These are phyloP conservation scores for Combretum micranthum DNA, from an alignment of 345 rosid species.

Conservation along the genomic window DNA sequence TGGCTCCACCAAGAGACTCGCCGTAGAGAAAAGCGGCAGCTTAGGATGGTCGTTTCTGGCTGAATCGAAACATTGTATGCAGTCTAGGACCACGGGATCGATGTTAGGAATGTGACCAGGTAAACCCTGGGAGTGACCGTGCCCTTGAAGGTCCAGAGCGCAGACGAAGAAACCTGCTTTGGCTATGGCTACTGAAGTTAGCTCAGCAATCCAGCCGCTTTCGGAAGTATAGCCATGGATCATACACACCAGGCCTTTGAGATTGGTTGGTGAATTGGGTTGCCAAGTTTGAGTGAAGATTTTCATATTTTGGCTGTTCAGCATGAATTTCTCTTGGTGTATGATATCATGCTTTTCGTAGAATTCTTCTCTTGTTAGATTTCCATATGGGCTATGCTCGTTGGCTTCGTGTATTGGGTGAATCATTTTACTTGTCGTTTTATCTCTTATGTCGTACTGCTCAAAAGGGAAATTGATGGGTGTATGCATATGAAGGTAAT, in stretches of 20 bases:
- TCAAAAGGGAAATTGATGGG: too few species aligned
- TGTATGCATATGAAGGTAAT: too few species aligned
- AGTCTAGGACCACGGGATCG: conserved; percentile 11
- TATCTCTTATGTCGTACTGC: too few species aligned
- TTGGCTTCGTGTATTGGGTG: conserved; percentile 24
- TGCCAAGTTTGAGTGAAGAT: conserved; percentile 28
- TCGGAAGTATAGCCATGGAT: conserved; percentile 27
- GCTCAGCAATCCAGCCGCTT: conserved; percentile 28
- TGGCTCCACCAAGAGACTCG: conserved; percentile 31
- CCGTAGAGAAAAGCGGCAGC: conserved; percentile 26
- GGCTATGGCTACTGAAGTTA: conserved; percentile 22
- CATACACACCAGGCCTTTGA: conserved; percentile 25
- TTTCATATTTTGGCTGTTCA: conserved; percentile 16
- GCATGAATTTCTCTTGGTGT: conserved; percentile 16
- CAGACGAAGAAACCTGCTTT: conserved; percentile 20
- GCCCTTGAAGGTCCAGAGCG: conserved; percentile 27
- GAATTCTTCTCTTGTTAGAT: conserved; percentile 26
- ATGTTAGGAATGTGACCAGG: conserved; percentile 22
- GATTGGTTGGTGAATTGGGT: neutral
- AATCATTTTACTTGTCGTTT: conserved; percentile 5
- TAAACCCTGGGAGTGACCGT: conserved; percentile 21
- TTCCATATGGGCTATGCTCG: conserved; percentile 21
- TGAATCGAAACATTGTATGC: conserved; percentile 14
- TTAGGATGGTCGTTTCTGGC: conserved; percentile 11
- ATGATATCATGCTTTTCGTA: conserved; percentile 18